Evolutionary conservation across 306 rosid species (phyloP), one percentile per base, ranked within the genome.

Genomic region (Sesbania bispinosa): DNA sequence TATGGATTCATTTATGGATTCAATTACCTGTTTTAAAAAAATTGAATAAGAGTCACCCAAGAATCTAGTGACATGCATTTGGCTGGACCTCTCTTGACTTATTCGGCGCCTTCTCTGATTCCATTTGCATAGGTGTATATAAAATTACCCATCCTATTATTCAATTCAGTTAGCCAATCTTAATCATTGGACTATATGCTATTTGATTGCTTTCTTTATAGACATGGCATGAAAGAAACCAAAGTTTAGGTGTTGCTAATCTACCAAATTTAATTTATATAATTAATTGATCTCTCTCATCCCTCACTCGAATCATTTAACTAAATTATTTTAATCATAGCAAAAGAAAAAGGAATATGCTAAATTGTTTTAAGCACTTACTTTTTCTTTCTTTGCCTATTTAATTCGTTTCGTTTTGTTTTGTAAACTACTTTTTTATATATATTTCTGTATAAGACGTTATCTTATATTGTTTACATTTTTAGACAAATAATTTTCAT

Each of bases 171-270:
- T 13, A 52, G 5, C 36, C 54, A 9, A 48, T 78, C 74, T 27
- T 20, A 63, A 69, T 76, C 80, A 69, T 27, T 39, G 24, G 14
- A 57, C 62, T 59, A 46, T 29, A 30, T 55, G 33, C 54, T 47
- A 16, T n/a, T 51, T 30, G 20, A 69, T 77, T 80, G 69, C 24
- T 55, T 53, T 30, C 35, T 47, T 51, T 62, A 74, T 48, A 10
- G 32, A 42, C 54, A 50, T 36, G 51, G n/a, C 16, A 14, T 20
- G 42, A 50, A 36, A 50, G 21, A 63, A 63, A 26, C 9, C 26
- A 32, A 52, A n/a, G n/a, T n/a, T n/a, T n/a, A n/a, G n/a, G n/a
- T n/a, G n/a, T n/a, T n/a, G n/a, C n/a, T n/a, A n/a, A n/a, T n/a
- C n/a, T n/a, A n/a, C n/a, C n/a, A n/a, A n/a, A n/a, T n/a, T n/a